Base-by-base conservation (phyloP, 352 stramenopile genomes). In the Phytophthora cryptogea region DNA sequence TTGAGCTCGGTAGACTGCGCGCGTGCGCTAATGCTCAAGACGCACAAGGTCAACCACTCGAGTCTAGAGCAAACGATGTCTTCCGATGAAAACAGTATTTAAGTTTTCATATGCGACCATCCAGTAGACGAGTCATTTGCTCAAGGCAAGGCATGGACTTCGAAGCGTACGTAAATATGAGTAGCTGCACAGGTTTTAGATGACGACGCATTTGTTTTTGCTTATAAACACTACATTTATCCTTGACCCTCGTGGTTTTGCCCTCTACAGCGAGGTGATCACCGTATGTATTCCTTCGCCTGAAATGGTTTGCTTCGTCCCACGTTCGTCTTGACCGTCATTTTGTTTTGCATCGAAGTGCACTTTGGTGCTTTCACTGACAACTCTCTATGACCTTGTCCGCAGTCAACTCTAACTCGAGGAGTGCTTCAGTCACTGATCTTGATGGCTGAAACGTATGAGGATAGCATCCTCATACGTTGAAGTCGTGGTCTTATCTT, bases 1-100 rank as follows among this genome's bases (percentile, higher is more conserved):
- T 31, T 62, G 16, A 74, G 66, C 47, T 66, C 66, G 1, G 39
- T 55, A 4, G 61, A 74, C 17, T 60, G 59, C 30, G 66, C 66
- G 5, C 46, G 57, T n/a, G 66, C 55, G 2, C 36, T 52, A 11
- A 65, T 74, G 48, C 50, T 70, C 6, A 62, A 59, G 51, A 30
- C 53, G 5, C 8, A 54, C 30, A 62, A 54, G 62, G 31, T 39
- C 17, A 56, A 16, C 20, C 55, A 61, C 36, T 51, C 50, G 2
- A 61, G 58, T 35, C 16, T 49, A 3, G 56, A 62, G 36, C 47
- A 14, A 40, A 59, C 40, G 8, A 14, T 61, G 23, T 66, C 62
- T n/a, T 70, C 44, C 0, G 44, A 54, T 20, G 46, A 48, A 10
- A 61, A 45, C 46, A 68, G 53, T 16, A n/a, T n/a, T n/a, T n/a